A percentile compares a stretch with the other conserved stretches of the same genome.
Evolutionary conservation across 2,329 filamentous ascomycete species (phyloP).

Genomic region (Waltergamsia citrina): DNA sequence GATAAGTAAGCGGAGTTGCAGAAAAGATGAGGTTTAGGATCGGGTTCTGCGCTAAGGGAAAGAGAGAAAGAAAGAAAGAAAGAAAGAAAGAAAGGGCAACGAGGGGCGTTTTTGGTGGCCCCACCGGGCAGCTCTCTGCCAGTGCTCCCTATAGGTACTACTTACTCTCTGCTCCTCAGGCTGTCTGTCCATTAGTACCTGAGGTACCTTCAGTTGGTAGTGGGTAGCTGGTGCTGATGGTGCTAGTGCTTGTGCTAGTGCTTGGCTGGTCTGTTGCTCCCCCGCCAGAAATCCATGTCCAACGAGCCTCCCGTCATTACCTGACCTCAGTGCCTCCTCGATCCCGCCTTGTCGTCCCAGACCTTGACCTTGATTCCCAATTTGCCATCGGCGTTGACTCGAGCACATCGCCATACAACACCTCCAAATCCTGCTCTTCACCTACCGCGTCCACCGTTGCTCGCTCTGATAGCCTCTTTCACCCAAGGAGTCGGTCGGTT

Average conservation of each 20-base stretch:
- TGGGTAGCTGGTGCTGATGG: no score
- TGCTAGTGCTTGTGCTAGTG: not conserved
- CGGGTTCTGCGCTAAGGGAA: no score
- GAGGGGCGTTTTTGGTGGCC: not conserved
- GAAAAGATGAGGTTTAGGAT: no score
- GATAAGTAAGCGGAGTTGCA: no score
- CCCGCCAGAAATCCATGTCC: not conserved
- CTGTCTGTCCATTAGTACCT: no score
- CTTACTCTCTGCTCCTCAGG: no score
- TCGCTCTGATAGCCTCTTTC: not conserved
- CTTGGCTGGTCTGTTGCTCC: not conserved
- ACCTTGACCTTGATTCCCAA: not conserved
- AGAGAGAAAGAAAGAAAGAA: no score
- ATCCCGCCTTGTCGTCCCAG: no score
- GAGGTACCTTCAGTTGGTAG: no score
- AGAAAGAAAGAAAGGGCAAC: not conserved
- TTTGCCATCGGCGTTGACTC: not conserved
- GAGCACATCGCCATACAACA: conserved; percentile 1
- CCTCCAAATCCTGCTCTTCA: not conserved
- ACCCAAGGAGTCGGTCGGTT: not conserved
- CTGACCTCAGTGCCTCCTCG: conserved; percentile 7
- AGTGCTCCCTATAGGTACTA: no score
- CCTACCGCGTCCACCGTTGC: conserved; percentile 7
- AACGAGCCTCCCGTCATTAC: conserved; percentile 7
- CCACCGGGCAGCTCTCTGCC: no score